Evolutionary conservation across 2,329 filamentous ascomycete genomes (phyloP), one percentile per base, ranked within the genome.

Genomic region (Sporothrix humicola): DNA sequence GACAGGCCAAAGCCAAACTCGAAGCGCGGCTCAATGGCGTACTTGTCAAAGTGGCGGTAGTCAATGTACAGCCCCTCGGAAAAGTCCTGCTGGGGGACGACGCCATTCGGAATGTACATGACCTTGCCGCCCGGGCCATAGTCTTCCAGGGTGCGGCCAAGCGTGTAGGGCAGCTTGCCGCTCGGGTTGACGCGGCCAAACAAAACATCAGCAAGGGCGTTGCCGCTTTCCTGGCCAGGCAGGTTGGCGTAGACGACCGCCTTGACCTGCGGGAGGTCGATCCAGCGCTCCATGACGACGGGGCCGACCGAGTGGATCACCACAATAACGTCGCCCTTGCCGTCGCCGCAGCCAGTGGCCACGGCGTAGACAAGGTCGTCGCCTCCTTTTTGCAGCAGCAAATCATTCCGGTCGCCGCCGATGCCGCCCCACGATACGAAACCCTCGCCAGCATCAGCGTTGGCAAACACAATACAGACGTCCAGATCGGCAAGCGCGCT

Each of bases 1-100:
- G 91, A 93, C 1, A 98, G 86, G 0, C 95, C 95, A 74, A 90
- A 95, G 0, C 95, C 95, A 78, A 98, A 98, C 65, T 93, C 92
- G 79, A 91, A 98, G 0, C 92, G 91, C 0, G 95, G 95, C 5
- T 85, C 85, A 74, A 96, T 91, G 73, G 86, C 85, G 72, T 91
- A 82, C 79, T 92, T 93, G 84, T 97, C 94, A 77, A 98, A 95
- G 81, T 95, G 89, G 13, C 94, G 91, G 82, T 98, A 97, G 83
- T 98, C 95, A 77, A 97, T 90, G 79, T 95, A 95, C 0, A 97
- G 83, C 0, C 93, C 93, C 79, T 97, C 93, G 0, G 86, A 87
- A 80, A 96, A 97, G 76, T 93, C 90, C 77, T 97, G 93, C 79
- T 97, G 93, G 0, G 94, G 93, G 1, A 91, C 85, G 3, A 92